Base-by-base conservation (phyloP, 2,329 filamentous ascomycete species). In the Pseudopyricularia javanii region DNA sequence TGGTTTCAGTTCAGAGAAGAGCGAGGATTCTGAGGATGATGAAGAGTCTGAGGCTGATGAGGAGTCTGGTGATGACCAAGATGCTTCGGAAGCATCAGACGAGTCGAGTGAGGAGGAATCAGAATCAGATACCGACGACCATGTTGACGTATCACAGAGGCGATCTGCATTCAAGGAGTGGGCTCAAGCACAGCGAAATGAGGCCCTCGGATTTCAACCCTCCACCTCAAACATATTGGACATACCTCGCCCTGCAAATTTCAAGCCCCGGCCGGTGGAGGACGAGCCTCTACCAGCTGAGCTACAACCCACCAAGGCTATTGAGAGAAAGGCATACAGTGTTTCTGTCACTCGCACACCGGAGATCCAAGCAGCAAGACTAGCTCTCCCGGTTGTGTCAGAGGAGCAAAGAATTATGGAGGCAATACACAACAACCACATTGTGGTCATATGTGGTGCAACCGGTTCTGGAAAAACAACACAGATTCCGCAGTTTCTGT, bases 341-440 rank as follows among this genome's bases (percentile, higher is more conserved):
- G 84, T 96, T 1, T 67, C 79, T 1, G 83, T 96, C 2, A 71
- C 79, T 37, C 80, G 93, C 54, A 71, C 79, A 0, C 70, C 82
- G 5, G 83, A 86, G 17, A 86, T 97, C 22, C 88, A 96, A 64
- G 79, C 84, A 49, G 80, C 84, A 11, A 82, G 93, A 12, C 67
- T 94, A 48, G 81, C 86, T 53, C 75, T 98, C 15, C 93, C 93
- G 0, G 88, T 98, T 1, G 89, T 97, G 2, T 88, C 88, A 2
- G 91, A 97, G 66, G 93, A 98, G 67, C 93, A 98, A 64, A 90
- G 86, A 62, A 91, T 98, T 30, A 97, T 98, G 91, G 93, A 98
- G 68, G 90, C 91, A 1, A 89, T 98, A 49, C 86, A 96, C 67
- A 91, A 91, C 64, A 86, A 96, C 64, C 80, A 91, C 51, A 83